phyloP scores from a whole-genome alignment of 2,329 filamentous ascomycete species.

The Alternaria conjuncta region DNA sequence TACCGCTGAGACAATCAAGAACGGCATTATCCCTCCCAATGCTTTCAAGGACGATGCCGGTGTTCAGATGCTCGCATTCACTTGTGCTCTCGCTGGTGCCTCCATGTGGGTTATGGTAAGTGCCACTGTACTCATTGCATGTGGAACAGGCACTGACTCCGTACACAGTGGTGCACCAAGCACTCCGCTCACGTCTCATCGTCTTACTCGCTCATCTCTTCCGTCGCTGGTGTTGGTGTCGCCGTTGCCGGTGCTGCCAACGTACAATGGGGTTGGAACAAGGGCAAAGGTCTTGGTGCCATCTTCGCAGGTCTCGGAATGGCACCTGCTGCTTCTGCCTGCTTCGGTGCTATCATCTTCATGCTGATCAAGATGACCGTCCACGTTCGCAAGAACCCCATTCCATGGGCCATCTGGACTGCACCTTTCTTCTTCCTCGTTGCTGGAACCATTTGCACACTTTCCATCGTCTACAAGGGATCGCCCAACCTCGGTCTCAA shows the following conservation, averaged over 20 bases:
- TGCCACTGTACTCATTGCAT: not conserved
- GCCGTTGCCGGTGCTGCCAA: slow-evolving; percentile 62
- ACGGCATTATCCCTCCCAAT: slow-evolving; percentile 62
- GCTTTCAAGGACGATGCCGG: slow-evolving; percentile 55
- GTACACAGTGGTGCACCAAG: slow-evolving; percentile 68
- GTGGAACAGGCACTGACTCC: not conserved
- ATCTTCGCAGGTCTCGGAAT: slow-evolving; percentile 71
- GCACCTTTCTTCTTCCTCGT: slow-evolving; percentile 81
- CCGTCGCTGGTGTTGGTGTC: slow-evolving; percentile 56
- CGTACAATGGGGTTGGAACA: slow-evolving; percentile 65
- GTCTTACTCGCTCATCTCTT: slow-evolving; percentile 61
- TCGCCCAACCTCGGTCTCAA: slow-evolving; percentile 70
- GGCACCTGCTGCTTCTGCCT: slow-evolving; percentile 70
- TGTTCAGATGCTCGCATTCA: slow-evolving; percentile 62
- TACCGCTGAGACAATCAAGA: slow-evolving; percentile 80
- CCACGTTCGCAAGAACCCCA: slow-evolving; percentile 73
- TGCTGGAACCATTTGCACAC: slow-evolving; percentile 74
- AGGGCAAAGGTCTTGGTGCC: slow-evolving; percentile 70
- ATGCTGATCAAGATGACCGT: slow-evolving; percentile 75
- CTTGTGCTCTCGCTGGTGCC: slow-evolving; percentile 66
- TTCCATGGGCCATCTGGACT: slow-evolving; percentile 74
- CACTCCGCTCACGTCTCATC: slow-evolving; percentile 71
- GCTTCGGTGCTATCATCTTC: slow-evolving; percentile 73
- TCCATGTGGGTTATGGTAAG: slow-evolving; percentile 72
- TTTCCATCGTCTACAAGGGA: slow-evolving; percentile 83